These are phyloP conservation scores for Meyerozyma sp. DNA, from an alignment of 1,139 yeast species.

Conservation along the genomic window DNA sequence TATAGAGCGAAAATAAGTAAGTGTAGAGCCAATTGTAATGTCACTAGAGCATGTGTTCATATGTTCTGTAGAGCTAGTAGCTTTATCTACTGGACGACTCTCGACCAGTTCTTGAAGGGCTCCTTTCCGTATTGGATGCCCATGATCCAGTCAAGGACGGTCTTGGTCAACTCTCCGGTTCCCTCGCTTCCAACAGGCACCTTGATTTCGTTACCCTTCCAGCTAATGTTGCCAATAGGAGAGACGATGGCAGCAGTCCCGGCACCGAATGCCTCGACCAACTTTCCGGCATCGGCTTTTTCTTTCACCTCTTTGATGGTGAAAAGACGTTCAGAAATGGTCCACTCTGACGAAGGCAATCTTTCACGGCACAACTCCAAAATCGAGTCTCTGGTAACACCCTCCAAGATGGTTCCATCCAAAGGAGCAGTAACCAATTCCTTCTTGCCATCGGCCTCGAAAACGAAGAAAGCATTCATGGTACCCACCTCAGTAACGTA, in stretches of 20 bases:
- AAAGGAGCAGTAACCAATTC: conserved; percentile 95
- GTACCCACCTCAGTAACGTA: conserved; percentile 95
- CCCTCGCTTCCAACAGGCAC: conserved; percentile 79
- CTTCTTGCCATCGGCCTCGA: conserved; percentile 72
- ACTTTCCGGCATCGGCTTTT: conserved; percentile 70
- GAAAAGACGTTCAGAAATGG: conserved; percentile 71
- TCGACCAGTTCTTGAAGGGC: conserved; percentile 58
- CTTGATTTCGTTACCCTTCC: conserved; percentile 60
- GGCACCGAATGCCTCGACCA: conserved; percentile 92
- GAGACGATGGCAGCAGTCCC: conserved; percentile 98
- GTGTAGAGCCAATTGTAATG: background rate
- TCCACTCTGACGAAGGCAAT: conserved; percentile 72
- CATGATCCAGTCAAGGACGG: conserved; percentile 77
- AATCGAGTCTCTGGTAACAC: conserved; percentile 92
- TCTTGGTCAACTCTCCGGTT: conserved; percentile 76
- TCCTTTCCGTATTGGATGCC: conserved; percentile 85
- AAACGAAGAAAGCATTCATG: conserved; percentile 89
- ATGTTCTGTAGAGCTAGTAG: too few species aligned
- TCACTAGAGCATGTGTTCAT: too few species aligned
- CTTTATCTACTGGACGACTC: conserved; percentile 31
- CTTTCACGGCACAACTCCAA: conserved; percentile 69
- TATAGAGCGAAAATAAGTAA: background rate
- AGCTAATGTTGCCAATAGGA: conserved; percentile 85
- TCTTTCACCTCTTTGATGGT: conserved; percentile 78
- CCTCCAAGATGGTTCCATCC: conserved; percentile 95